Evolutionary conservation across 352 stramenopile species (phyloP).

Genomic region (Thalassiosira hispida): DNA sequence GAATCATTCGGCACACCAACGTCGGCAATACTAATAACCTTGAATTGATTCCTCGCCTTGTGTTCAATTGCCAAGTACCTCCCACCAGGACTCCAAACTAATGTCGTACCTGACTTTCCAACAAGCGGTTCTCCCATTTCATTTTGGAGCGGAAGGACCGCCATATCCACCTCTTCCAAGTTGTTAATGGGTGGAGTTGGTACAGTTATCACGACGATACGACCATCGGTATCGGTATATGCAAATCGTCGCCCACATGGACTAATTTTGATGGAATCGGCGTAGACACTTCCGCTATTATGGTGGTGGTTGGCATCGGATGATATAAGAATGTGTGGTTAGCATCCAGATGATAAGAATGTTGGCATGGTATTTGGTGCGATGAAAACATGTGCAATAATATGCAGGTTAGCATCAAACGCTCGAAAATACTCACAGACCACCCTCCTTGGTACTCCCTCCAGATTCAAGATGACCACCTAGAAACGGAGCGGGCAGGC

Average conservation of each 20-base stretch:
- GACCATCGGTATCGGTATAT: slow-evolving; percentile 71
- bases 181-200: slow-evolving; percentile 32
- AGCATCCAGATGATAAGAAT: too few species aligned
- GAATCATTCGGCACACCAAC: slow-evolving; percentile 48
- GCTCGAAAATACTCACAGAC: too few species aligned
- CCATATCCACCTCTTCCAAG: slow-evolving; percentile 21
- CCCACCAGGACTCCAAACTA: slow-evolving; percentile 63
- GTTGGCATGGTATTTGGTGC: too few species aligned
- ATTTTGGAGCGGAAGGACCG: slow-evolving; percentile 66
- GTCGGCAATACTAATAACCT: slow-evolving; percentile 75
- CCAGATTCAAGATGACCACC: slow-evolving; percentile 65
- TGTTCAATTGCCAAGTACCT: slow-evolving; percentile 75
- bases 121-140: slow-evolving; percentile 67
- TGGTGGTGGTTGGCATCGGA: too few species aligned
- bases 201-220: slow-evolving; percentile 66
- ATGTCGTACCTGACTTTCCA: slow-evolving; percentile 26
- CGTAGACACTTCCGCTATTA: slow-evolving; percentile 9
- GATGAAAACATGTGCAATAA: too few species aligned
- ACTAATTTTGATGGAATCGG: slow-evolving; percentile 58
- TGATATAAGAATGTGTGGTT: too few species aligned
- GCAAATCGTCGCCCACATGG: slow-evolving; percentile 70
- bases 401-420: too few species aligned
- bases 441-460: slow-evolving; percentile 61
- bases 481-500: slow-evolving; percentile 69
- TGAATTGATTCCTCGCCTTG: slow-evolving; percentile 72